These are phyloP conservation scores for Millerozyma miso DNA, from an alignment of 805 yeast species.

Conservation along the genomic window DNA sequence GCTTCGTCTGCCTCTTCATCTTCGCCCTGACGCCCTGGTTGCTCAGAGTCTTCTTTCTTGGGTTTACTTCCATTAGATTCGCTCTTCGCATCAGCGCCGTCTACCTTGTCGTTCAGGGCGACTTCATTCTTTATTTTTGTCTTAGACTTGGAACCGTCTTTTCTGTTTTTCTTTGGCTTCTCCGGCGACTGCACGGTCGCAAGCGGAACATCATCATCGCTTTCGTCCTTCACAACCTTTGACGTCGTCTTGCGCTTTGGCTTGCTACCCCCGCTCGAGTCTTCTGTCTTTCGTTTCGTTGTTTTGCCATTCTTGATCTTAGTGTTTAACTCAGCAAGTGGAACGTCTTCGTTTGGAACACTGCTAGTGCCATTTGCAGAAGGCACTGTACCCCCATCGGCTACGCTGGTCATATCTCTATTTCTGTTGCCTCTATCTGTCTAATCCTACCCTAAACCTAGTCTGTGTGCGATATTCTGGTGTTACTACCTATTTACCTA, in stretches of 20 bases:
- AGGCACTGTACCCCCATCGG: constrained; percentile 21
- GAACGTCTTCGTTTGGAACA: constrained; percentile 6
- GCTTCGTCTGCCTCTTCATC: constrained; percentile 47
- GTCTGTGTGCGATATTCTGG: no score
- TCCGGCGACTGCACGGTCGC: constrained; percentile 1
- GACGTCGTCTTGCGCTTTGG: neutral
- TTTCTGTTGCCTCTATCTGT: neutral
- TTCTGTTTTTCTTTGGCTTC: constrained; percentile 2
- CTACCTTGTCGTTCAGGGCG: constrained; percentile 4
- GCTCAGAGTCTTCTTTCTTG: constrained; percentile 5
- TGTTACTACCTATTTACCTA: no score
- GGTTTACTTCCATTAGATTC: constrained; percentile 2
- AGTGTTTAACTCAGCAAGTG: constrained; percentile 6
- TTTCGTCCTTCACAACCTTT: constrained; percentile 1
- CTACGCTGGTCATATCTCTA: constrained; percentile 14
- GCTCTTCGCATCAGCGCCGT: neutral
- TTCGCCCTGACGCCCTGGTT: constrained; percentile 10
- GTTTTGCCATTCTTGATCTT: constrained; percentile 1
- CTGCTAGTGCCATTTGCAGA: constrained; percentile 6
- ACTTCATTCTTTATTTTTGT: constrained; percentile 7
- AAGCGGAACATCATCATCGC: constrained; percentile 4
- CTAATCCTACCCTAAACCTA: neutral
- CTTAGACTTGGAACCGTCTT: neutral
- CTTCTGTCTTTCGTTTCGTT: neutral
- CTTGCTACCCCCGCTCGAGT: neutral